Percentiles rank a stretch among this genome's conserved stretches.
These are phyloP conservation scores for Oryza longistaminata DNA, from an alignment of 176 grass and related monocot species.

Conservation along the genomic window DNA sequence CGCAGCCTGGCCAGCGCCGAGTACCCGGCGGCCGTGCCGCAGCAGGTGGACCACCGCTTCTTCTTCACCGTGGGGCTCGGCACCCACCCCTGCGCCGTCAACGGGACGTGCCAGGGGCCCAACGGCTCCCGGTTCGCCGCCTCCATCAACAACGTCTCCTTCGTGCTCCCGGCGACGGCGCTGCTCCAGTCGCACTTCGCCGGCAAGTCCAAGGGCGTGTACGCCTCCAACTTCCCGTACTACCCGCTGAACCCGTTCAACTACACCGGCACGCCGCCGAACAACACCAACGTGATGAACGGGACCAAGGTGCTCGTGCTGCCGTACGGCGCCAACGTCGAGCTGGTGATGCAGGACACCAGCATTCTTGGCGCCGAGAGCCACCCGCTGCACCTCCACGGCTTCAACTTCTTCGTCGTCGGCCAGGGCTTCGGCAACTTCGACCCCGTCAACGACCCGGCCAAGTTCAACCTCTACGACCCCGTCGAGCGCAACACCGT, in stretches of 20 bases:
- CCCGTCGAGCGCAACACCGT: constrained; percentile 20
- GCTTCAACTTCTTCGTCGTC: constrained; percentile 35
- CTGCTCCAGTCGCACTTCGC: neutral
- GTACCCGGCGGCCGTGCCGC: constrained; percentile 67
- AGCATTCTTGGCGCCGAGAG: constrained; percentile 75
- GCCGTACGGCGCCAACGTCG: neutral
- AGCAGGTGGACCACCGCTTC: constrained; percentile 52
- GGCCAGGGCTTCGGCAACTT: neutral
- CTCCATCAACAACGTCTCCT: neutral
- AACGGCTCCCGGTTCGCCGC: neutral
- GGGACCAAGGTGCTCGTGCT: neutral
- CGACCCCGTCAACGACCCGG: neutral
- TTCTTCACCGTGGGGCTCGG: constrained; percentile 85
- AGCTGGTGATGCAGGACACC: constrained; percentile 77
- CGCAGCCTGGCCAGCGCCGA: constrained; percentile 64
- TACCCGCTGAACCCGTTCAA: neutral
- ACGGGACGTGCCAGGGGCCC: constrained; percentile 12
- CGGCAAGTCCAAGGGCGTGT: constrained; percentile 35
- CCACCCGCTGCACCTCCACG: constrained; percentile 86
- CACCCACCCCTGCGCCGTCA: constrained; percentile 63
- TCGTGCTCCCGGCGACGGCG: neutral
- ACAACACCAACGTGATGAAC: neutral
- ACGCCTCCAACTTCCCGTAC: constrained; percentile 15
- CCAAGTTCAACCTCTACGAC: constrained; percentile 4
- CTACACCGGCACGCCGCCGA: neutral